Percentiles rank a stretch among this genome's conserved stretches.
These are phyloP conservation scores for Dictyophora rubrovolvata DNA, from an alignment of 768 basidiomycete species.

Conservation along the genomic window DNA sequence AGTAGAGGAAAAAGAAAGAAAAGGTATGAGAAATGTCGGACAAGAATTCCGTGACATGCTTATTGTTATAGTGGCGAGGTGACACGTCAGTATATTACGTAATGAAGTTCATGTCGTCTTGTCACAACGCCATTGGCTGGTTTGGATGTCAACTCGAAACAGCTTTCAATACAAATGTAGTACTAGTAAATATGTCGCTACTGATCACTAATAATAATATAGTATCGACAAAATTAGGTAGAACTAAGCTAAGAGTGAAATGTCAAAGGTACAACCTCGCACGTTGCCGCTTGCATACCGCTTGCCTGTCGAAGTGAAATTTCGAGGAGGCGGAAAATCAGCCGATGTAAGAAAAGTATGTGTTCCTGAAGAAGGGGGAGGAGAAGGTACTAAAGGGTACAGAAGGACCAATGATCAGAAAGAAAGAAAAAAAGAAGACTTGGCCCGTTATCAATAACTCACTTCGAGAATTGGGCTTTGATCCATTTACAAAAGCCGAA, in stretches of 20 bases:
- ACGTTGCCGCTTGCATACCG: conserved; percentile 56
- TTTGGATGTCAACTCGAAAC: background rate
- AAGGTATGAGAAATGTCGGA: conserved; percentile 12
- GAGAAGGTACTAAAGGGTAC: conserved; percentile 34
- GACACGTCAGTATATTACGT: conserved; percentile 1
- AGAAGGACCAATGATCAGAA: conserved; percentile 1
- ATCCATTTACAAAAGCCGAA: conserved; percentile 12
- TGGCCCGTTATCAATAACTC: conserved; percentile 13
- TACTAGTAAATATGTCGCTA: background rate
- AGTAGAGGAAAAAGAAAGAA: conserved; percentile 15
- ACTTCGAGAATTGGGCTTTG: background rate
- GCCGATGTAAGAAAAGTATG: conserved; percentile 64
- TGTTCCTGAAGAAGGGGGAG: conserved; percentile 52
- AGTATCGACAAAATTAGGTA: background rate
- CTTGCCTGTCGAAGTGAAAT: conserved; percentile 39
- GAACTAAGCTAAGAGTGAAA: conserved; percentile 15
- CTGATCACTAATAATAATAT: background rate
- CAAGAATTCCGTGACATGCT: conserved; percentile 20
- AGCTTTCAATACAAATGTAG: background rate
- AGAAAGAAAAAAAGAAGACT: background rate
- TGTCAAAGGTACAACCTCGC: conserved; percentile 65
- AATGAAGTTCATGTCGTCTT: background rate
- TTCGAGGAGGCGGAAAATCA: conserved; percentile 70
- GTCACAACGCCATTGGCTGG: background rate
- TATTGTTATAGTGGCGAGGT: conserved; percentile 6